phyloP scores from a whole-genome alignment of 140 eudicot species.

The Flaveria floridana region DNA sequence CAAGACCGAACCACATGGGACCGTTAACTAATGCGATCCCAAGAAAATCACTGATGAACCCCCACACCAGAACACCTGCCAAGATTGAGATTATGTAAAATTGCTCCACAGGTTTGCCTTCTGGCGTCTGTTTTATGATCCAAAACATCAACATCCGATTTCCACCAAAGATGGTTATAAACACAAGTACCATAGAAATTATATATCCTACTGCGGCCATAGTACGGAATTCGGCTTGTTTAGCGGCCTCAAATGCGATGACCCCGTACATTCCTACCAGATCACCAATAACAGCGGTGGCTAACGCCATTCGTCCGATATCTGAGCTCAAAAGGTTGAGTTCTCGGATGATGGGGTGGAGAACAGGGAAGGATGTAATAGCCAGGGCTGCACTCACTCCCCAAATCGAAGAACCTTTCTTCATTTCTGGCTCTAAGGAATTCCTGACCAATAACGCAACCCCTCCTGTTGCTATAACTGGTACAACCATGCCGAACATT shows the following conservation, averaged over 20 bases:
- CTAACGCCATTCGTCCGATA: conserved; percentile 69
- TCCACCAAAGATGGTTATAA: conserved; percentile 43
- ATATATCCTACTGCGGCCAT: conserved; percentile 55
- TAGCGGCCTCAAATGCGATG: conserved; percentile 63
- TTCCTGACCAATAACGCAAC: conserved; percentile 38
- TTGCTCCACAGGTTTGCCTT: conserved; percentile 73
- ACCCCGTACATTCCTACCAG: conserved; percentile 53
- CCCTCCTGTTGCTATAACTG: conserved; percentile 23
- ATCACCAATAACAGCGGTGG: conserved; percentile 56
- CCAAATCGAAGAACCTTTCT: conserved; percentile 48
- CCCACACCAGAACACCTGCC: conserved; percentile 54
- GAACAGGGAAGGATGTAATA: conserved; percentile 77
- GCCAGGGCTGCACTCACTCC: conserved; percentile 62
- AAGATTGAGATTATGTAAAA: conserved; percentile 48
- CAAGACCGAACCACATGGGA: conserved; percentile 83
- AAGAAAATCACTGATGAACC: conserved; percentile 51
- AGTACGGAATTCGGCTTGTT: conserved; percentile 51
- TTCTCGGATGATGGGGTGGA: conserved; percentile 61
- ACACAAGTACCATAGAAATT: conserved; percentile 29
- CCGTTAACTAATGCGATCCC: conserved; percentile 76
- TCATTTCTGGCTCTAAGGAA: conserved; percentile 38
- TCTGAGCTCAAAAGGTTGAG: conserved; percentile 83
- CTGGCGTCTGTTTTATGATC: conserved; percentile 61
- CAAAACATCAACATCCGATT: conserved; percentile 46
- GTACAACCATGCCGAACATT: conserved; percentile 45